Evolutionary conservation across 148 eudicot genomes (phyloP).

Genomic region (Drosera capensis): DNA sequence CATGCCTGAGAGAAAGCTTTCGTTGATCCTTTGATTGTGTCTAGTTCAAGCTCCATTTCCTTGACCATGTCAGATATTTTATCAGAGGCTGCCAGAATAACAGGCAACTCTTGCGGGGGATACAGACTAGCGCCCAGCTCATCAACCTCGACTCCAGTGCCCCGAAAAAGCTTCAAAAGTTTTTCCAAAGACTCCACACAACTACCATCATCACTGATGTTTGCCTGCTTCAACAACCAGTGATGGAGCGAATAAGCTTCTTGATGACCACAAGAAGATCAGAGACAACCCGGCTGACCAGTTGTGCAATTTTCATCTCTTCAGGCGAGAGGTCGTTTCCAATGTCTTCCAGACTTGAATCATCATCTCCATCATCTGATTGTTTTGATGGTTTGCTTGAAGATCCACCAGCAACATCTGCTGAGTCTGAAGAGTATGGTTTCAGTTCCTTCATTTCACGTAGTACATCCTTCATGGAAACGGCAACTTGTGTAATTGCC

Average conservation of each 20-base stretch:
- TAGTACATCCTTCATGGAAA: slow-evolving; percentile 80
- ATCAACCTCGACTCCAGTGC: slow-evolving; percentile 50
- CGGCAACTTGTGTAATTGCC: slow-evolving; percentile 69
- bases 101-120: slow-evolving; percentile 71
- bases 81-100: slow-evolving; percentile 31
- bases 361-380: slow-evolving; percentile 14
- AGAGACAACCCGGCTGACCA: slow-evolving; percentile 38
- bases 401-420: slow-evolving; percentile 11
- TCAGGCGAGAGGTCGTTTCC: slow-evolving; percentile 68
- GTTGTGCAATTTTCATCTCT: slow-evolving; percentile 57
- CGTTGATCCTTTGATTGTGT: slow-evolving; percentile 20
- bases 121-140: slow-evolving; percentile 92
- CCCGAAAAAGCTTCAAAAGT: slow-evolving; percentile 48
- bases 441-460: slow-evolving; percentile 83
- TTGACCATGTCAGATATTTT: slow-evolving; percentile 23
- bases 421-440: slow-evolving; percentile 31
- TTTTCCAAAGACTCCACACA: slow-evolving; percentile 42
- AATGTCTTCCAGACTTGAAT: slow-evolving; percentile 30
- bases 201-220: slow-evolving; percentile 9
- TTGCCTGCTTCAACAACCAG: slow-evolving; percentile 37
- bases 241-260: slow-evolving; percentile 66
- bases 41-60: slow-evolving; percentile 38
- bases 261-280: slow-evolving; percentile 36
- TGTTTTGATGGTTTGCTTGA: slow-evolving; percentile 13
- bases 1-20: slow-evolving; percentile 42